A percentile compares a stretch with the other conserved stretches of the same genome.
Conservation (phyloP, 163 green algal genomes). For the Trebouxia gelatinosa region DNA sequence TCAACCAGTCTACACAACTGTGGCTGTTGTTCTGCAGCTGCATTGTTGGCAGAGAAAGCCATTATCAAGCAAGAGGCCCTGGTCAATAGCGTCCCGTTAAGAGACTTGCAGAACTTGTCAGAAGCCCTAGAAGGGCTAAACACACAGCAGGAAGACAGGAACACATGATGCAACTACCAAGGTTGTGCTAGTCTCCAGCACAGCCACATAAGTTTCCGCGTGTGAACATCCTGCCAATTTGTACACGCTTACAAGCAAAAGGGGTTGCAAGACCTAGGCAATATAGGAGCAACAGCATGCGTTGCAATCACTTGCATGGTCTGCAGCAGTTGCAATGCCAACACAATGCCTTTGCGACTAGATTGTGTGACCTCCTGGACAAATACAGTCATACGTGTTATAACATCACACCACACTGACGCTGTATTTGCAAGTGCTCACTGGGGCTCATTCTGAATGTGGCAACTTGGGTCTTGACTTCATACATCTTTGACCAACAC, state of each 20-base stretch:
- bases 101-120: too few species aligned
- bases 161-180: too few species aligned
- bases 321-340: not conserved
- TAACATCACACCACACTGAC: not conserved
- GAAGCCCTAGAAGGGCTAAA: too few species aligned
- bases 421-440: conserved; percentile 9
- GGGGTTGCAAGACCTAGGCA: too few species aligned
- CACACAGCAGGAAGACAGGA: too few species aligned
- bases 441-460: not conserved
- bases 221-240: too few species aligned
- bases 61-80: conserved; percentile 18
- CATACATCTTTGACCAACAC: conserved; percentile 82
- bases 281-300: too few species aligned
- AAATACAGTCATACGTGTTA: not conserved
- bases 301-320: not conserved
- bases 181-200: too few species aligned
- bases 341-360: not conserved
- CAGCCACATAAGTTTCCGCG: too few species aligned
- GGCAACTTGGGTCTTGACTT: conserved; percentile 50
- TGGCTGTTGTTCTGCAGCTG: conserved; percentile 25
- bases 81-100: not conserved
- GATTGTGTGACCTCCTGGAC: not conserved
- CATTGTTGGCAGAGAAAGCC: not conserved
- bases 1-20: too few species aligned
- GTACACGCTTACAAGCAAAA: too few species aligned